Evolutionary conservation across 805 yeast species (phyloP).

Genomic region (Yamadazyma ubonensis): DNA sequence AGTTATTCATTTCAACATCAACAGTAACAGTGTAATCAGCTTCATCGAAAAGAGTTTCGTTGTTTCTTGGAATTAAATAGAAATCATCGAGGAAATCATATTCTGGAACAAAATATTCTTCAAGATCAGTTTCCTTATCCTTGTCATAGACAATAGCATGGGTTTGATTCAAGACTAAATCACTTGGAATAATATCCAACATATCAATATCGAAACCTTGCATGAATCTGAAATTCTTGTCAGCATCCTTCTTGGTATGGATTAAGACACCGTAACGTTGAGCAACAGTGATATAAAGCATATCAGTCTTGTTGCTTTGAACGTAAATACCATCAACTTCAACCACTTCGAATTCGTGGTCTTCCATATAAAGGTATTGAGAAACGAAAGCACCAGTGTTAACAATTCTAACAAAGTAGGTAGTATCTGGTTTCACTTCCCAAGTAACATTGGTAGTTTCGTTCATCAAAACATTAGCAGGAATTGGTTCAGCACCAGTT

Average conservation of each 20-base stretch:
- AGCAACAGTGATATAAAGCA: constrained; percentile 70
- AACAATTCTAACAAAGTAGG: constrained; percentile 61
- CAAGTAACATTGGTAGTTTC: constrained; percentile 60
- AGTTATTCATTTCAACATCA: constrained; percentile 61
- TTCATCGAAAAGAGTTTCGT: constrained; percentile 49
- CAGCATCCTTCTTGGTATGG: constrained; percentile 46
- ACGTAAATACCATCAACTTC: constrained; percentile 54
- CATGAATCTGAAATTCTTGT: constrained; percentile 58
- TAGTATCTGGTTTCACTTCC: constrained; percentile 55
- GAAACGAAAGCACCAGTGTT: constrained; percentile 75
- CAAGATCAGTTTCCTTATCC: constrained; percentile 18
- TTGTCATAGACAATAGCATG: constrained; percentile 55
- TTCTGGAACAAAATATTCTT: constrained; percentile 26
- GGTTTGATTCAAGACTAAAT: constrained; percentile 51
- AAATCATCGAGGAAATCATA: constrained; percentile 67
- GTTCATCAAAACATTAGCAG: constrained; percentile 63
- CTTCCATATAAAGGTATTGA: constrained; percentile 47
- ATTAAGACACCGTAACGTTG: constrained; percentile 76
- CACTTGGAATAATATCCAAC: constrained; percentile 68
- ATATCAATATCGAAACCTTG: constrained; percentile 61
- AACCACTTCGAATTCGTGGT: constrained; percentile 40
- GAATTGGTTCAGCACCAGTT: constrained; percentile 83
- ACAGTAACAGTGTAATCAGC: constrained; percentile 62
- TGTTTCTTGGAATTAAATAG: constrained; percentile 62
- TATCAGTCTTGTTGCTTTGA: constrained; percentile 53